phyloP scores from a whole-genome alignment of 2,329 filamentous ascomycete genomes.

The Helotiales sp. region DNA sequence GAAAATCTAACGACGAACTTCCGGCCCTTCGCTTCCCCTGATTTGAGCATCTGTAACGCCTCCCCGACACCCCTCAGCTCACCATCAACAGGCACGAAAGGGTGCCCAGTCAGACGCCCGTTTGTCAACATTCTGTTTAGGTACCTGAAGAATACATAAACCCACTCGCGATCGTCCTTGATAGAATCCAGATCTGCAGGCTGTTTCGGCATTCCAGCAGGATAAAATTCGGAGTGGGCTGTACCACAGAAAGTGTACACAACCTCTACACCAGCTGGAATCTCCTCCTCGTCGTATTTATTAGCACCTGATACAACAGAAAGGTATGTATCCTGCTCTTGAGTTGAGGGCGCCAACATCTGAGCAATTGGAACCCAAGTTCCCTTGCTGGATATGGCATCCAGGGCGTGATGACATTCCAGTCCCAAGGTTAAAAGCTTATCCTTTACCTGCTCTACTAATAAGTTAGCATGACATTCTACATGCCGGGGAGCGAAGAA shows the following conservation, averaged over 20 bases:
- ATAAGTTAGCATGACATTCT: too few relatives aligned
- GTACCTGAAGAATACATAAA: conserved; percentile 14
- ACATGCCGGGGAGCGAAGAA: too few relatives aligned
- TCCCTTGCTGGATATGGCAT: conserved; percentile 18
- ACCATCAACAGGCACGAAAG: conserved; percentile 48
- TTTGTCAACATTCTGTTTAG: conserved; percentile 42
- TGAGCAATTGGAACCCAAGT: conserved; percentile 20
- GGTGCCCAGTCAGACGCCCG: conserved; percentile 49
- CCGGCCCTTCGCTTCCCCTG: conserved; percentile 58
- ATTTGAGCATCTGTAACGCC: conserved; percentile 54
- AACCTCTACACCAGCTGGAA: conserved; percentile 5
- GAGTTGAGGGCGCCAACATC: conserved; percentile 29
- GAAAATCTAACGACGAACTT: too few relatives aligned
- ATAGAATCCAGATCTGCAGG: conserved; percentile 4
- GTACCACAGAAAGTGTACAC: conserved; percentile 11
- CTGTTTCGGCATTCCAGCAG: conserved; percentile 16
- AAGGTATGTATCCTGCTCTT: conserved; percentile 29
- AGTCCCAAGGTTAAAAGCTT: conserved; percentile 4
- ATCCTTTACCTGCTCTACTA: conserved; percentile 18
- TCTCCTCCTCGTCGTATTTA: conserved; percentile 12
- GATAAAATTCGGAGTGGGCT: conserved; percentile 10
- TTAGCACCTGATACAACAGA: conserved; percentile 16
- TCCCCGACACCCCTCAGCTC: conserved; percentile 47
- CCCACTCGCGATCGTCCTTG: conserved; percentile 13
- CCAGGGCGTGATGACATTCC: conserved; percentile 21